Evolutionary conservation across 108 stramenopile species (phyloP).

Genomic region (Pseudonitzschia delicatissima): DNA sequence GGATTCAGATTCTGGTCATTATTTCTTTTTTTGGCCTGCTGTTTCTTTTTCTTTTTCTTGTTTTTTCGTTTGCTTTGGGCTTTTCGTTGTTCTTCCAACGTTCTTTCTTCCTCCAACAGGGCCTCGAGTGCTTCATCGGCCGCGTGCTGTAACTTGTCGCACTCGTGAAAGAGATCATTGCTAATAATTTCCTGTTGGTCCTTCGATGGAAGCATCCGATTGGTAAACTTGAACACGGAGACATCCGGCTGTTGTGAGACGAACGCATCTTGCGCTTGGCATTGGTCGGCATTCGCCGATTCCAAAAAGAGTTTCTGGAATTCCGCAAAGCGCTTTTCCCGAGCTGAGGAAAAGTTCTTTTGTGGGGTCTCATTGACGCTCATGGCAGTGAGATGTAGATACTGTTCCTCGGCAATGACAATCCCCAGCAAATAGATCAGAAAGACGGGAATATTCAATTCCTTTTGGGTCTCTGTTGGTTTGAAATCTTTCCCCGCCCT

Average conservation of each 20-base stretch:
- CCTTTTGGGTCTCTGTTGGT: neutral
- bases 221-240: neutral
- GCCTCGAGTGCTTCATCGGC: neutral
- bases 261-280: neutral
- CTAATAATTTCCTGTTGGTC: neutral
- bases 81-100: neutral
- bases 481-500: neutral
- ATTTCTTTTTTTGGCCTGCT: neutral
- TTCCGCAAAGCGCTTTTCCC: slow-evolving; percentile 10
- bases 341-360: neutral
- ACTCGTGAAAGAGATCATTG: neutral
- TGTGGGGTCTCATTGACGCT: no score
- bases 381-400: no score
- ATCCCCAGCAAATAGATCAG: slow-evolving; percentile 7
- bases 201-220: neutral
- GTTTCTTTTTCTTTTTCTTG: neutral
- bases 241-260: neutral
- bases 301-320: slow-evolving; percentile 2
- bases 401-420: slow-evolving; percentile 6
- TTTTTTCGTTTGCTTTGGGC: neutral
- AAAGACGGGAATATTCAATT: slow-evolving; percentile 4
- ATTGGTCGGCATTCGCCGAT: neutral
- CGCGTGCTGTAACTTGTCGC: neutral
- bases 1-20: neutral
- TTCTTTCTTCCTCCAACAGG: neutral